A percentile compares a stretch with the other conserved stretches of the same genome.
Evolutionary conservation across 192 early-diverging fungal species (phyloP).

Genomic region (Backusella tuberculispora): DNA sequence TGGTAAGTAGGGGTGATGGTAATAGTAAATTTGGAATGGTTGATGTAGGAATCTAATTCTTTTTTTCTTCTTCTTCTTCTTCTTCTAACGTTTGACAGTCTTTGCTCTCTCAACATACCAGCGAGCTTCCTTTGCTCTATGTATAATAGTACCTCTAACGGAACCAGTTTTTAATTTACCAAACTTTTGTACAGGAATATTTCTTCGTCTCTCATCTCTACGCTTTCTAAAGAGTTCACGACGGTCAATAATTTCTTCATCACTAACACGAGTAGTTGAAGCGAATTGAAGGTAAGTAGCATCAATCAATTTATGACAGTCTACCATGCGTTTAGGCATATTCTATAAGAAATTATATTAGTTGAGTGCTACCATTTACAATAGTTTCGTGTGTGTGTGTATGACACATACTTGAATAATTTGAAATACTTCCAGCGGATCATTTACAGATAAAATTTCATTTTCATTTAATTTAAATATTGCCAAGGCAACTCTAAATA

Average conservation of each 20-base stretch:
- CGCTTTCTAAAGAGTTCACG: slow-evolving; percentile 41
- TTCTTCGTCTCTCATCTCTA: slow-evolving; percentile 40
- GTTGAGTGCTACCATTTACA: no score
- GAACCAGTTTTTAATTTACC: slow-evolving; percentile 23
- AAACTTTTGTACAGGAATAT: slow-evolving; percentile 23
- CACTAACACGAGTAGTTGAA: slow-evolving; percentile 32
- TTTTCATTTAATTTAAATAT: slow-evolving; percentile 71
- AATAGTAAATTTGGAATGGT: no score
- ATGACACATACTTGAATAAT: slow-evolving; percentile 49
- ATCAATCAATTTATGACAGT: slow-evolving; percentile 68
- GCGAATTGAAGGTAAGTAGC: slow-evolving; percentile 39
- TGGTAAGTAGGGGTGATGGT: no score
- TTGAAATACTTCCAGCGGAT: slow-evolving; percentile 65
- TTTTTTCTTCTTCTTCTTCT: slow-evolving; percentile 3
- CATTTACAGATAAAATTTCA: slow-evolving; percentile 60
- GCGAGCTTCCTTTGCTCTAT: slow-evolving; percentile 29
- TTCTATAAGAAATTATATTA: slow-evolving; percentile 39
- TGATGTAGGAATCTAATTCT: neutral
- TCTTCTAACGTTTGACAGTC: slow-evolving; percentile 23
- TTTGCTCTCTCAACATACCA: slow-evolving; percentile 39
- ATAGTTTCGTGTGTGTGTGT: neutral
- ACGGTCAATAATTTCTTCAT: slow-evolving; percentile 38
- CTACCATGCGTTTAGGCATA: slow-evolving; percentile 62
- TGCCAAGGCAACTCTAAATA: slow-evolving; percentile 76
- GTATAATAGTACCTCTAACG: slow-evolving; percentile 31